Base-by-base conservation (phyloP, 495 filamentous ascomycete species). In the Talaromyces borbonicus region DNA sequence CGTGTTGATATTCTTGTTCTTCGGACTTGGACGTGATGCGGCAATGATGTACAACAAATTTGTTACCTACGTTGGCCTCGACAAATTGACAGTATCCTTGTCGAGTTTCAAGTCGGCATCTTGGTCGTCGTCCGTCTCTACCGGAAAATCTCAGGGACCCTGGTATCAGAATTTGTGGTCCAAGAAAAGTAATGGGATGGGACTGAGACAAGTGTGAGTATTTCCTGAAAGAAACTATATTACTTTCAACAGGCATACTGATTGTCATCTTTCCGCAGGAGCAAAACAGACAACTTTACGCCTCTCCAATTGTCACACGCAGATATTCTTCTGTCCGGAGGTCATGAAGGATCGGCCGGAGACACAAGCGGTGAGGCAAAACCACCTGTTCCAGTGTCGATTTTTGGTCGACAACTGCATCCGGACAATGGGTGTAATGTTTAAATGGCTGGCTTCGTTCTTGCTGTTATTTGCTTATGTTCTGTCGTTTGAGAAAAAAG, bases 21-120 rank as follows among this genome's bases (percentile, higher is more conserved):
- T 94, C 55, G 92, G 92, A 23, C 75, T 83, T 12, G 88, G 85
- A 12, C 68, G 66, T 16, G 90, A 95, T 47, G 85, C 85, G 3
- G 61, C 74, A n/a, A 72, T 72, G 35, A 78, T 84, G 61, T 95
- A 96, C 59, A 72, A 78, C 43, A 57, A 56, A 3, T 69, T 59
- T 27, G 46, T 58, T 49, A 50, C 57, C 43, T 49, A 37, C 38
- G 43, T 62, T 38, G 65, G 57, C 12, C 47, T 67, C 15, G 56
- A 54, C 14, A 51, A 54, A 22, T 63, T 46, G 8, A n/a, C 20
- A n/a, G 2, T 29, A 19, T 46, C 43, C 4, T 25, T 46, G 7
- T 25, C 27, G 19, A 46, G 27, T 9, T 25, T 2, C 12, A 22
- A 29, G 11, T 25, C 38, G 4, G 26, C 23, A 26, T 35, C 43